Percentiles rank a stretch among this genome's conserved stretches.
Conservation (phyloP, 2,329 filamentous ascomycete genomes). For the Fusarium mangiferae region DNA sequence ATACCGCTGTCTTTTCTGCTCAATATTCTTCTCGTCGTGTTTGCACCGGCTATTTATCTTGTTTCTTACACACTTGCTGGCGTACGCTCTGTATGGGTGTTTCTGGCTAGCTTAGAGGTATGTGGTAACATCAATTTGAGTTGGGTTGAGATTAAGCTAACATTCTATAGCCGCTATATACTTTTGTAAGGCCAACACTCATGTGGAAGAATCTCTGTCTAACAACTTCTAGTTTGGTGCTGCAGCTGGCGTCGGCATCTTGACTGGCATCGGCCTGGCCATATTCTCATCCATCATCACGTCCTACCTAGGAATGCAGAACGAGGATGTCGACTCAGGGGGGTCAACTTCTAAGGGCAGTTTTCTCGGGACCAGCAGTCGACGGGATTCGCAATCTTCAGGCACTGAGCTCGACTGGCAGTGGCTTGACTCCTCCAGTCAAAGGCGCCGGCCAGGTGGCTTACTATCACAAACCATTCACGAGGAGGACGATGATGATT, state of each 20-base stretch:
- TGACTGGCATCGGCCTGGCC: conserved; percentile 69
- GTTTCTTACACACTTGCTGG: conserved; percentile 44
- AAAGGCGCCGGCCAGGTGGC: conserved; percentile 56
- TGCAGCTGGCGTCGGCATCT: conserved; percentile 73
- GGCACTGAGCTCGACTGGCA: conserved; percentile 53
- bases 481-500: conserved; percentile 77
- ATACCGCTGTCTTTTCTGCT: conserved; percentile 46
- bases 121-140: conserved; percentile 4
- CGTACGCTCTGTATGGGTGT: conserved; percentile 38
- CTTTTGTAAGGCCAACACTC: conserved; percentile 50
- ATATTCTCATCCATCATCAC: conserved; percentile 66
- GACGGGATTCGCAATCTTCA: conserved; percentile 39
- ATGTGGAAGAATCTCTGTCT: fast-evolving
- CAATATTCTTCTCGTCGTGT: conserved; percentile 45
- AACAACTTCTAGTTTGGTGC: conserved; percentile 63
- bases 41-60: conserved; percentile 52
- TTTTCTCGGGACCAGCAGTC: conserved; percentile 25
- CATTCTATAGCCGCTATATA: conserved; percentile 53
- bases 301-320: conserved; percentile 59
- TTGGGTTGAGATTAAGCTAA: background rate
- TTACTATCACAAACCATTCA: conserved; percentile 75
- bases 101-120: conserved; percentile 52
- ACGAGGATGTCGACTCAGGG: conserved; percentile 31
- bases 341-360: conserved; percentile 21
- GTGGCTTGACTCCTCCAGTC: conserved; percentile 50